phyloP scores from a whole-genome alignment of 208 protist species.

The Acanthamoeba healyi region DNA sequence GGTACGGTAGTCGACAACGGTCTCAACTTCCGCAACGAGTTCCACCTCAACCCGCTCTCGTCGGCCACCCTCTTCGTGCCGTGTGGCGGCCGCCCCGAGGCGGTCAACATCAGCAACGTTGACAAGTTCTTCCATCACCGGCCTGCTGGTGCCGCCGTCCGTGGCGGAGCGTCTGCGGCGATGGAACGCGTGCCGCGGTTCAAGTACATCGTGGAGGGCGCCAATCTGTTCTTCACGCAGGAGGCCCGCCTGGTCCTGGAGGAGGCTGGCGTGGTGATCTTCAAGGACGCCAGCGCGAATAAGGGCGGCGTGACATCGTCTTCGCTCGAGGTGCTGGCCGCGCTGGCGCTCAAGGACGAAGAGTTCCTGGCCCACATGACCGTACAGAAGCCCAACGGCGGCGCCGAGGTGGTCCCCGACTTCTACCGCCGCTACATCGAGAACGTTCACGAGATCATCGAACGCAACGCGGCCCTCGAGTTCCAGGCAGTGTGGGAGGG shows the following conservation, averaged over 20 bases:
- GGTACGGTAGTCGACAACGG: conserved; percentile 85
- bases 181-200: conserved; percentile 87
- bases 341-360: conserved; percentile 95
- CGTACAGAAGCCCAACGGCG: conserved; percentile 27
- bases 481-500: conserved; percentile 89
- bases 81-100: conserved; percentile 96
- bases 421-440: conserved; percentile 95
- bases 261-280: conserved; percentile 73
- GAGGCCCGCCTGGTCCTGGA: conserved; percentile 95
- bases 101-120: conserved; percentile 95
- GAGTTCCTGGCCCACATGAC: conserved; percentile 88
- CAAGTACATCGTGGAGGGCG: conserved; percentile 97
- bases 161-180: conserved; percentile 88
- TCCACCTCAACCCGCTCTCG: conserved; percentile 94
- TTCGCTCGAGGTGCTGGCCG: conserved; percentile 96
- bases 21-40: conserved; percentile 94
- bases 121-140: conserved; percentile 87
- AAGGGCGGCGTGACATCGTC: conserved; percentile 98
- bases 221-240: conserved; percentile 98
- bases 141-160: not conserved
- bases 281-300: conserved; percentile 95
- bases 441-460: conserved; percentile 93
- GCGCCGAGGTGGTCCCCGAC: conserved; percentile 86
- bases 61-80: conserved; percentile 96
- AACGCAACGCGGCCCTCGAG: conserved; percentile 93